A percentile compares a stretch with the other conserved stretches of the same genome.
These are phyloP conservation scores for Scytalidium lignicola DNA, from an alignment of 2,329 filamentous ascomycete genomes.

Conservation along the genomic window DNA sequence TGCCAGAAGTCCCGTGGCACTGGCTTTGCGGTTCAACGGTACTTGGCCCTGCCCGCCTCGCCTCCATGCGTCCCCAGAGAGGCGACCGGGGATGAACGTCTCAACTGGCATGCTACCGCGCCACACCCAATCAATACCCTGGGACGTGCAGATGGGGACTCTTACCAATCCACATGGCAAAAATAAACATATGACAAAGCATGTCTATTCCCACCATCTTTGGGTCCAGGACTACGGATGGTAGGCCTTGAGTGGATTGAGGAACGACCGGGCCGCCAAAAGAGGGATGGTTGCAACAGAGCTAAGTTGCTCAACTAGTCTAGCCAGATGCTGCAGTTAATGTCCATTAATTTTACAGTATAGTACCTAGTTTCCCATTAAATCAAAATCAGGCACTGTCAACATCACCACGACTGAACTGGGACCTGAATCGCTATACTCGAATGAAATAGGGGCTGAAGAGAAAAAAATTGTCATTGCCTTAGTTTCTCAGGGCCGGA, in stretches of 20 bases:
- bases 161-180: conserved; percentile 15
- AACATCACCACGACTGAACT: too few species aligned
- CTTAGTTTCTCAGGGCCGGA: too few species aligned
- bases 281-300: not conserved
- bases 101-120: not conserved
- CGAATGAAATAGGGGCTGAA: too few species aligned
- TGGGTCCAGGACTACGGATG: not conserved
- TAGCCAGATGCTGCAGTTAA: not conserved
- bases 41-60: not conserved
- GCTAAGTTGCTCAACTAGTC: not conserved
- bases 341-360: not conserved
- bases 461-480: too few species aligned
- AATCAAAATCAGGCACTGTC: too few species aligned
- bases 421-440: too few species aligned
- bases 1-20: not conserved
- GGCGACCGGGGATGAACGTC: not conserved
- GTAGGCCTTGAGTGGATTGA: not conserved
- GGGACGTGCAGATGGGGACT: too few species aligned
- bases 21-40: not conserved
- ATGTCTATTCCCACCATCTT: conserved; percentile 26
- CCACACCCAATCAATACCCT: not conserved
- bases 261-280: not conserved
- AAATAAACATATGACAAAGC: conserved; percentile 27
- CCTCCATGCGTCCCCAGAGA: not conserved
- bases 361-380: too few species aligned